phyloP scores from a whole-genome alignment of 169 alveolate species.

The Blepharisma undulans region DNA sequence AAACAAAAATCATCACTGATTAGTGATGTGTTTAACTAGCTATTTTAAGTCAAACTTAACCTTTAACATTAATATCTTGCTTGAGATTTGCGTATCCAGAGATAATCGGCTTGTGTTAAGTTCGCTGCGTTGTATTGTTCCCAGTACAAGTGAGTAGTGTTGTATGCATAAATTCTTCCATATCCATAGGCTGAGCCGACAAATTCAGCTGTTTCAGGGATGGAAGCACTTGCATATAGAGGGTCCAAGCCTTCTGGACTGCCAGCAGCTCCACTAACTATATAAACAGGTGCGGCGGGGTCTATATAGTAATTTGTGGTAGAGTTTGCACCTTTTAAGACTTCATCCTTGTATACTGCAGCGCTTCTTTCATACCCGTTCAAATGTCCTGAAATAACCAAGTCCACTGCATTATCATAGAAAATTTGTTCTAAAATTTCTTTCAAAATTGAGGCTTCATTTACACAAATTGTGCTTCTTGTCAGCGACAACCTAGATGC shows the following conservation, averaged over 20 bases:
- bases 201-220: background rate
- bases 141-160: conserved; percentile 26
- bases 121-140: conserved; percentile 18
- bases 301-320: background rate
- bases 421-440: background rate
- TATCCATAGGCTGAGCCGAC: background rate
- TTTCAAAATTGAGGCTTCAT: background rate
- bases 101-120: background rate
- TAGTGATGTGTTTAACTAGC: background rate
- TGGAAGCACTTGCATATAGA: background rate
- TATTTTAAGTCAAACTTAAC: background rate
- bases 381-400: background rate
- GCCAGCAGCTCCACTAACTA: conserved; percentile 24
- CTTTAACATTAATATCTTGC: background rate
- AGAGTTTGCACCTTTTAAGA: background rate
- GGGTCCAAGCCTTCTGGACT: conserved; percentile 12
- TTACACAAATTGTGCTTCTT: background rate
- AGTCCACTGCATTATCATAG: conserved; percentile 1
- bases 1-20: background rate
- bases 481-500: background rate
- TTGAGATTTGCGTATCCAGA: conserved; percentile 4
- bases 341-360: background rate
- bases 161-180: conserved; percentile 21
- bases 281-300: conserved; percentile 24
- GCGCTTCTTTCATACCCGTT: conserved; percentile 16